phyloP scores from a whole-genome alignment of 257 asterid genomes.

The Pogostemon cablin region DNA sequence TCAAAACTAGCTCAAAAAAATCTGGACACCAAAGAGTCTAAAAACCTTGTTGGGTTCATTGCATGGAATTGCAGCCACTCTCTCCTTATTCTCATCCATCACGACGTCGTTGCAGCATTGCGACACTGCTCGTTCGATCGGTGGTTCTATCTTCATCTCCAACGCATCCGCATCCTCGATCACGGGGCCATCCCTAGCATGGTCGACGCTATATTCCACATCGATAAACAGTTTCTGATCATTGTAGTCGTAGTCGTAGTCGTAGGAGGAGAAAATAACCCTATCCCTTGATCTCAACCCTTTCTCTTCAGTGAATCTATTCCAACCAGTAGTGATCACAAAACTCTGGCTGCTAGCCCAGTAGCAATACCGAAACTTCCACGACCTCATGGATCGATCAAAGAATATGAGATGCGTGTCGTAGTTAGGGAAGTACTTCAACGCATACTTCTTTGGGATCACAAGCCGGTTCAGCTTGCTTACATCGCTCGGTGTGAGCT shows the following conservation, averaged over 20 bases:
- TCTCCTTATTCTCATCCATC: neutral
- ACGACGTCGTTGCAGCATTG: neutral
- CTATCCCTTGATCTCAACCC: constrained; percentile 50
- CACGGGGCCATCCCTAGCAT: constrained; percentile 1
- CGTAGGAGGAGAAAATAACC: constrained; percentile 47
- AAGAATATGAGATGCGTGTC: constrained; percentile 28
- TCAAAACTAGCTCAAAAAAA: constrained; percentile 18
- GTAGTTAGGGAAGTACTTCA: constrained; percentile 48
- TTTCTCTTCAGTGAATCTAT: constrained; percentile 54
- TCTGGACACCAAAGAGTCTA: constrained; percentile 45
- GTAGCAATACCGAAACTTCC: constrained; percentile 72
- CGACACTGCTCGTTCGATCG: neutral
- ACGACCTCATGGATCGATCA: constrained; percentile 49
- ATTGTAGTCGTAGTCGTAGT: constrained; percentile 40
- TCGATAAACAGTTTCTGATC: constrained; percentile 41
- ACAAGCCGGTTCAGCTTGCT: constrained; percentile 54
- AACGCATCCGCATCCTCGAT: neutral
- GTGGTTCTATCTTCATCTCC: neutral
- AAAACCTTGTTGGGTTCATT: constrained; percentile 25
- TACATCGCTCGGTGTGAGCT: constrained; percentile 67
- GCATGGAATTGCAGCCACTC: neutral
- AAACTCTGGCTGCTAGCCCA: constrained; percentile 83
- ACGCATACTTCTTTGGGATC: constrained; percentile 56
- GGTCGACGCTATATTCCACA: constrained; percentile 33
- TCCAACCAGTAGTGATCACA: constrained; percentile 76